A percentile compares a stretch with the other conserved stretches of the same genome.
Evolutionary conservation across 192 early-diverging fungal species (phyloP).

Genomic region (Cladochytrium replicatum): DNA sequence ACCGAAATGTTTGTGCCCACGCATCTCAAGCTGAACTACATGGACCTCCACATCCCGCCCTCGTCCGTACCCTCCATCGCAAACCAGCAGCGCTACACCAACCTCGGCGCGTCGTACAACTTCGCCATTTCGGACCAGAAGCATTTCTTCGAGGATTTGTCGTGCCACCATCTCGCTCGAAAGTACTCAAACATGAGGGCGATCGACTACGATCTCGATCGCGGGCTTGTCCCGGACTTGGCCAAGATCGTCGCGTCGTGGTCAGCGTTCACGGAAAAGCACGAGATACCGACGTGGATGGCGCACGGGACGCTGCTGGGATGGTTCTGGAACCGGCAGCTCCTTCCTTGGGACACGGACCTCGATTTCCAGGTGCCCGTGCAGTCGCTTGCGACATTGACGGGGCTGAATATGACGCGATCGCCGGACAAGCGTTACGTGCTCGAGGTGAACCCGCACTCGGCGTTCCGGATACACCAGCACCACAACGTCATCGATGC

Average conservation of each 20-base stretch:
- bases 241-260: conserved; percentile 1
- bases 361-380: conserved; percentile 20
- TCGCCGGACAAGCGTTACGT: conserved; percentile 17
- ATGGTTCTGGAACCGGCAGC: conserved; percentile 27
- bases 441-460: conserved; percentile 23
- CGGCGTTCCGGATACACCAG: conserved; percentile 4
- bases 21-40: too few relatives aligned
- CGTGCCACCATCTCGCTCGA: too few relatives aligned
- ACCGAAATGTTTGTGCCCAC: too few relatives aligned
- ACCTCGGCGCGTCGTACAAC: too few relatives aligned
- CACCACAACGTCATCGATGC: conserved; percentile 26
- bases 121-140: too few relatives aligned
- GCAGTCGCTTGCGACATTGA: neutral
- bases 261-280: conserved; percentile 13
- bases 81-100: too few relatives aligned
- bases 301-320: conserved; percentile 28
- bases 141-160: too few relatives aligned
- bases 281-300: conserved; percentile 25
- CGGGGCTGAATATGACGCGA: neutral
- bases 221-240: neutral
- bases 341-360: conserved; percentile 33
- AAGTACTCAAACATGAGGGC: too few relatives aligned
- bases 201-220: too few relatives aligned
- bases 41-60: too few relatives aligned
- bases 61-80: too few relatives aligned